Evolutionary conservation across 2,329 filamentous ascomycete species (phyloP).

Genomic region (Endoconidiophora polonica): DNA sequence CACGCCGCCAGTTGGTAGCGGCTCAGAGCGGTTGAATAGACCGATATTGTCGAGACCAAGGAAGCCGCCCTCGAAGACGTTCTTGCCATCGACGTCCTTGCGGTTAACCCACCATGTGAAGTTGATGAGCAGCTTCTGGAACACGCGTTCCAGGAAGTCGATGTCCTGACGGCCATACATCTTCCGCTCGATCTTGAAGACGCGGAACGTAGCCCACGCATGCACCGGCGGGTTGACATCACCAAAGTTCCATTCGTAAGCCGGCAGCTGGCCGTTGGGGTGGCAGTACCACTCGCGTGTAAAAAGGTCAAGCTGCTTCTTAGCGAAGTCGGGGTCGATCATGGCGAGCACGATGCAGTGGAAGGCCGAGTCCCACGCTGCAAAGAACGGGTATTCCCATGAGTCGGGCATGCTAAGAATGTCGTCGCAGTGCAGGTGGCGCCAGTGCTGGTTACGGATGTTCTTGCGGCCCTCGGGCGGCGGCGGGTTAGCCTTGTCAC

Average conservation of each 20-base stretch:
- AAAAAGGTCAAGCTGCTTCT: constrained; percentile 92
- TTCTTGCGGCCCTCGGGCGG: constrained; percentile 66
- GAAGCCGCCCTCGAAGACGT: constrained; percentile 94
- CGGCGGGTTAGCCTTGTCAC: constrained; percentile 74
- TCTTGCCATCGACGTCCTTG: constrained; percentile 87
- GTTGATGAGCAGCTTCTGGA: constrained; percentile 88
- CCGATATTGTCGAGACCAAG: constrained; percentile 94
- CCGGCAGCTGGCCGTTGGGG: constrained; percentile 85
- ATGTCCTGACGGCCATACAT: constrained; percentile 88
- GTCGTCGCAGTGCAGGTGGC: constrained; percentile 86
- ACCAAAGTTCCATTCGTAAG: constrained; percentile 94
- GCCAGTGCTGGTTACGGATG: constrained; percentile 80
- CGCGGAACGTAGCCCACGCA: constrained; percentile 87
- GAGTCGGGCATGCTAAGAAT: constrained; percentile 96
- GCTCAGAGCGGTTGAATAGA: constrained; percentile 90
- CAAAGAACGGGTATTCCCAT: constrained; percentile 97
- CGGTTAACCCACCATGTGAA: constrained; percentile 99
- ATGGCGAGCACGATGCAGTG: constrained; percentile 92
- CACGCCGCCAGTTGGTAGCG: constrained; percentile 79
- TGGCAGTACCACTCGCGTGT: constrained; percentile 99
- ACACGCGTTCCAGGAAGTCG: constrained; percentile 89
- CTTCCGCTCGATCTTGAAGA: constrained; percentile 97
- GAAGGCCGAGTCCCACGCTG: constrained; percentile 93
- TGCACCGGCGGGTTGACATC: constrained; percentile 95
- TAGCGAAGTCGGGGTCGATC: constrained; percentile 95